phyloP scores from a whole-genome alignment of 2,329 filamentous ascomycete species.

The Penicillium brevicompactum region DNA sequence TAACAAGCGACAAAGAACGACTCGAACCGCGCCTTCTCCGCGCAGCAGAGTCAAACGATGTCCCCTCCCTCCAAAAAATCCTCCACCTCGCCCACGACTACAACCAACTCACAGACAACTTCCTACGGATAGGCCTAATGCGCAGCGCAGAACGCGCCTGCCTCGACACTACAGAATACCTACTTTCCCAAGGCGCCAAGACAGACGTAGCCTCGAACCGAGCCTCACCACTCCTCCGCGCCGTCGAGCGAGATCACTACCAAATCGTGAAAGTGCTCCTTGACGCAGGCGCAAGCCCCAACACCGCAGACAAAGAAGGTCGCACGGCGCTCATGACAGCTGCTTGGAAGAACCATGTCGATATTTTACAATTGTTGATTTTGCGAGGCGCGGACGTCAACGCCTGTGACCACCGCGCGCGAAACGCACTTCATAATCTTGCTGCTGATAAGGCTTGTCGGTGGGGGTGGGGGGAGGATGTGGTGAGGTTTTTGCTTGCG shows the following conservation, averaged over 20 bases:
- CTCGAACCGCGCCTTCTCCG: slow-evolving; percentile 46
- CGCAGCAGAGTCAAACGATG: slow-evolving; percentile 41
- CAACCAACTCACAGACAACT: slow-evolving; percentile 39
- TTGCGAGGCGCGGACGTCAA: slow-evolving; percentile 39
- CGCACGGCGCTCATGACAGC: slow-evolving; percentile 48
- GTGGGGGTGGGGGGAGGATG: slow-evolving; percentile 49
- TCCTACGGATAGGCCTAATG: slow-evolving; percentile 44
- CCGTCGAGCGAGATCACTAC: slow-evolving; percentile 43
- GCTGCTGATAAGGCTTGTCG: slow-evolving; percentile 48
- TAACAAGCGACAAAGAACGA: slow-evolving; percentile 40
- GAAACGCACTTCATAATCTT: slow-evolving; percentile 46
- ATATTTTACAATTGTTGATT: slow-evolving; percentile 43
- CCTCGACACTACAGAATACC: slow-evolving; percentile 33
- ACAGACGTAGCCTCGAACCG: slow-evolving; percentile 36
- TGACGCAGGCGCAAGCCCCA: slow-evolving; percentile 35
- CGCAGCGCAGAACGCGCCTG: slow-evolving; percentile 43
- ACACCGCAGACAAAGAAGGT: slow-evolving; percentile 48
- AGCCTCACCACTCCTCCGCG: slow-evolving; percentile 38
- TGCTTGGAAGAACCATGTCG: slow-evolving; percentile 45
- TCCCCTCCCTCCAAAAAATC: slow-evolving; percentile 34
- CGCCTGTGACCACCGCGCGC: slow-evolving; percentile 31
- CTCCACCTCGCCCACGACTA: slow-evolving; percentile 36
- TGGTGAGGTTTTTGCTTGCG: slow-evolving; percentile 44
- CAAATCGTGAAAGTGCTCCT: slow-evolving; percentile 50
- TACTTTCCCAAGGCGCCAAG: slow-evolving; percentile 43